Evolutionary conservation across 179 eudicot genomes (phyloP), one percentile per base, ranked within the genome.

Genomic region (Spinacia oleracea): DNA sequence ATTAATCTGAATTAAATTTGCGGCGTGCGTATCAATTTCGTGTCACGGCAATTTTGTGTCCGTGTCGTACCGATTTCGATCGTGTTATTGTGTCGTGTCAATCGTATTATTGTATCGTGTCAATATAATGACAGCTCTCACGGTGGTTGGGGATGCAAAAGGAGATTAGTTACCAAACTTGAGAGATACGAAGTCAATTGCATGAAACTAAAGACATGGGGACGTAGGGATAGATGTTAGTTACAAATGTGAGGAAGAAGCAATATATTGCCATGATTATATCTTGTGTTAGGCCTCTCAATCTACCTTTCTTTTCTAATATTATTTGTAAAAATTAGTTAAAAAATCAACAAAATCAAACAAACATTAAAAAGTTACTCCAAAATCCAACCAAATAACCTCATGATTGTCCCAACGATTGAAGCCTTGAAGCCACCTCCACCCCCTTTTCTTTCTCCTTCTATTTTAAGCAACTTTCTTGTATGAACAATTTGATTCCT

Each of bases 181-280:
- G n/a, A n/a, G n/a, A n/a, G n/a, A n/a, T n/a, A n/a, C n/a, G n/a
- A n/a, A n/a, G n/a, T n/a, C n/a, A n/a, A n/a, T n/a, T n/a, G n/a
- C n/a, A n/a, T n/a, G n/a, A n/a, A 69, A 40, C 48, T 29, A 68
- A 72, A 66, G 69, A 56, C 6, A 32, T 42, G 29, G n/a, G n/a
- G n/a, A n/a, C n/a, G n/a, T n/a, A n/a, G n/a, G n/a, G n/a, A n/a
- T n/a, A n/a, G n/a, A n/a, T 80, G 79, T 88, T 88, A 79, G 90
- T 89, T 89, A 89, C 76, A 89, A 85, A 80, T 86, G 90, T 89
- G 81, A 78, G 34, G 58, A 81, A 75, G 81, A 89, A 88, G 90
- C 92, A 89, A 88, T 82, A n/a, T 59, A 69, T 21, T 78, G 65
- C 46, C 72, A 82, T 82, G 72, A 82, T 82, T 82, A 73, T 82